Evolutionary conservation across 2,329 filamentous ascomycete species (phyloP), one percentile per base, ranked within the genome.

Genomic region (Curvularia lunata): DNA sequence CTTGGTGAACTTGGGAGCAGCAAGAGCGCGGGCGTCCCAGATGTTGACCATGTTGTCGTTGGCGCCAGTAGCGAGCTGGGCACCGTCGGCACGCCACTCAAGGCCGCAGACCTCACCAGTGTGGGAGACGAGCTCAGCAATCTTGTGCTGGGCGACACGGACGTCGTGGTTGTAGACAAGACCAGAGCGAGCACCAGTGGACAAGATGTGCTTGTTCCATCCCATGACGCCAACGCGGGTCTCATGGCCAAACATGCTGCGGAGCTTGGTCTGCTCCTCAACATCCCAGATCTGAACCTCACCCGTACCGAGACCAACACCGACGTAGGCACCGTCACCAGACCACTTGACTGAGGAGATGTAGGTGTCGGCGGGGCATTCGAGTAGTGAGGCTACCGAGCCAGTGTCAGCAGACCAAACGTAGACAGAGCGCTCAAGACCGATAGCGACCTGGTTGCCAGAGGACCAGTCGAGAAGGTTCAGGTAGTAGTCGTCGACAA

Each of bases 221-320:
- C 93, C 75, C 93, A 98, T 97, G 65, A 97, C 94, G 74, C 93
- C 92, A 63, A 99, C 94, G 54, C 95, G 93, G 38, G 92, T 94
- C 74, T 98, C 94, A 75, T 99, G 95, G 59, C 95, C 95, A 76
- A 92, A 91, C 95, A 99, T 99, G 84, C 92, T 97, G 77, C 95
- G 93, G 58, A 99, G 89, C 85, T 98, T 98, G 74, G 88, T 89
- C 61, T 90, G 88, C 78, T 99, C 95, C 70, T 96, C 91, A 27
- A 97, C 94, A 72, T 98, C 95, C 94, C 95, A 99, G 81, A 99
- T 99, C 82, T 99, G 95, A 37, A 99, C 92, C 78, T 99, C 95
- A 59, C 95, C 95, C 37, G 92, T 92, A 61, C 93, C 94, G 49
- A 99, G 89, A 60, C 95, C 95, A 67, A 98, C 93, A 64, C 93